phyloP scores from a whole-genome alignment of 805 yeast genomes.

The Suhomyces faveliae region DNA sequence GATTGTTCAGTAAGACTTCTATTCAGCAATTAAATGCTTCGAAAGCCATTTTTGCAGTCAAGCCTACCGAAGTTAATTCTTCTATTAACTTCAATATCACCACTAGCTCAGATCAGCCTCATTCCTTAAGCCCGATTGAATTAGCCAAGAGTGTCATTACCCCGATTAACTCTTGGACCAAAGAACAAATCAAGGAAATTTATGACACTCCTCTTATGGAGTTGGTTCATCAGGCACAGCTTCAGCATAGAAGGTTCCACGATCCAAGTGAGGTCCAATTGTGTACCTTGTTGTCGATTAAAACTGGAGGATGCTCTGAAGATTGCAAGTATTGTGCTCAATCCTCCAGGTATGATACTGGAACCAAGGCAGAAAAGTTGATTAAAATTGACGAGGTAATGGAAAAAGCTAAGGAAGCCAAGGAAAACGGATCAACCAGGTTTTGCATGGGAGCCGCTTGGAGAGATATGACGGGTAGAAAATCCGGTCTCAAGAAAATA shows the following conservation, averaged over 20 bases:
- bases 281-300: conserved; percentile 72
- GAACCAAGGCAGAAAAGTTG: conserved; percentile 66
- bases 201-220: conserved; percentile 67
- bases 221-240: conserved; percentile 56
- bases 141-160: conserved; percentile 8
- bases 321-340: conserved; percentile 84
- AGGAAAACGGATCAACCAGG: conserved; percentile 68
- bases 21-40: neutral
- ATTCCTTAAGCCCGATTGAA: conserved; percentile 5
- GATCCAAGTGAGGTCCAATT: conserved; percentile 70
- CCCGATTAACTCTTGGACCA: conserved; percentile 52
- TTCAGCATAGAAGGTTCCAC: conserved; percentile 65
- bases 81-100: conserved; percentile 10
- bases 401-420: conserved; percentile 62
- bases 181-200: conserved; percentile 55
- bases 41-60: neutral
- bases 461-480: conserved; percentile 82
- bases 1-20: conserved; percentile 1
- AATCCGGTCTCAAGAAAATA: conserved; percentile 60
- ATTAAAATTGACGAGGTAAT: conserved; percentile 61
- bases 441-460: conserved; percentile 88
- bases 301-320: conserved; percentile 80
- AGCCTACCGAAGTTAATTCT: conserved; percentile 5
- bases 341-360: conserved; percentile 66
- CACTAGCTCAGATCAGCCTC: neutral